Conservation (phyloP, 2,329 filamentous ascomycete species). For the Myotisia sp. region DNA sequence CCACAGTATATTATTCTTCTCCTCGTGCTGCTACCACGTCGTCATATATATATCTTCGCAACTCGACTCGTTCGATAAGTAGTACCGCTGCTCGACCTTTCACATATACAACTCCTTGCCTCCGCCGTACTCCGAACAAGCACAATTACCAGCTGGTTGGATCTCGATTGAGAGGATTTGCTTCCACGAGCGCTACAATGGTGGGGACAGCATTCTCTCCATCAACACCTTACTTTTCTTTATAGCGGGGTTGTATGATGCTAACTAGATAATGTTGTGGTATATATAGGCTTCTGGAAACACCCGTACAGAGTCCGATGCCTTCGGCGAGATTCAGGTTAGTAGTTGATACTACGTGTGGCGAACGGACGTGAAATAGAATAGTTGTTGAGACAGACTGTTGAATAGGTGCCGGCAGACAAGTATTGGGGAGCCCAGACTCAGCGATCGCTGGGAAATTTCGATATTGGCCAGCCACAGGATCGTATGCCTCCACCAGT, state of each 20-base stretch:
- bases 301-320: slow-evolving; percentile 82
- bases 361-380: too few species aligned
- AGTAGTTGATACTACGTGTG: slow-evolving; percentile 10
- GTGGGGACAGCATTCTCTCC: not conserved
- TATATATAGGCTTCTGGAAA: slow-evolving; percentile 9
- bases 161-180: slow-evolving; percentile 2
- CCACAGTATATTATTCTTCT: slow-evolving; percentile 2
- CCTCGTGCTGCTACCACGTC: too few species aligned
- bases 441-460: slow-evolving; percentile 86
- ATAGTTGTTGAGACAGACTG: not conserved
- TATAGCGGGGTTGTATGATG: not conserved
- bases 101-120: too few species aligned
- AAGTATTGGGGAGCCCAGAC: slow-evolving; percentile 99
- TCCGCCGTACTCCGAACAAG: not conserved
- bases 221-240: not conserved
- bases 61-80: slow-evolving; percentile 5
- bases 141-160: not conserved
- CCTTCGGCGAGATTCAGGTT: slow-evolving; percentile 84
- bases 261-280: slow-evolving; percentile 1
- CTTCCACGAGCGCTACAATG: not conserved
- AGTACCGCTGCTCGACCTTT: not conserved
- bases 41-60: slow-evolving; percentile 2
- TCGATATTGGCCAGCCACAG: slow-evolving; percentile 98
- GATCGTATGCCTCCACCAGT: slow-evolving; percentile 95
- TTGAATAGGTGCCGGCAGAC: slow-evolving; percentile 56